phyloP scores from a whole-genome alignment of 1,284 basidiomycete species.

The Trichosporon coremiiforme region DNA sequence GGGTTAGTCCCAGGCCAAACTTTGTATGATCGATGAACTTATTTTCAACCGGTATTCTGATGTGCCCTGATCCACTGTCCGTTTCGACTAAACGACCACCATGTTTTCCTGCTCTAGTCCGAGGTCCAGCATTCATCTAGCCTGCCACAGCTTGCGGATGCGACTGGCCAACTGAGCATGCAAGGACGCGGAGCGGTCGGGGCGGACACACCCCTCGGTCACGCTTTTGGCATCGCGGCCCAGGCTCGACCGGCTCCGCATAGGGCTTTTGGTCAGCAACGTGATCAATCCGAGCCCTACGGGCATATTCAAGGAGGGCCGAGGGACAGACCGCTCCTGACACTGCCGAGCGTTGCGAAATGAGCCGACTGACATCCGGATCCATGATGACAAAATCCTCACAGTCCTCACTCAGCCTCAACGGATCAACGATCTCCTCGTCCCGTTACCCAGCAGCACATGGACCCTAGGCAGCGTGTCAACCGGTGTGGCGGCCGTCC shows the following conservation, averaged over 20 bases:
- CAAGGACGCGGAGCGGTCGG: too few relatives aligned
- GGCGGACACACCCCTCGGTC: not conserved
- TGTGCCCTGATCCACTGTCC: not conserved
- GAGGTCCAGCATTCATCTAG: not conserved
- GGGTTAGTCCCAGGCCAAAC: not conserved
- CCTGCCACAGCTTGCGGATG: not conserved
- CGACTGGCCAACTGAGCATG: not conserved
- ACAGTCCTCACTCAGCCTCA: not conserved
- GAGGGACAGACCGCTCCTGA: not conserved
- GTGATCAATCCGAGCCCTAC: not conserved
- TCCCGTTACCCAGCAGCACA: not conserved
- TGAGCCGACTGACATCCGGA: not conserved
- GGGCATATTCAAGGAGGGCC: not conserved
- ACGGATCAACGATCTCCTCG: constrained; percentile 6
- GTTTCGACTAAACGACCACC: not conserved
- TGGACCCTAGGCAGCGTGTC: not conserved
- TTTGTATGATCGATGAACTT: not conserved
- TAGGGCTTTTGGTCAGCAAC: too few relatives aligned
- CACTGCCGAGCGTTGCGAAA: not conserved
- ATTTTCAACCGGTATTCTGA: not conserved
- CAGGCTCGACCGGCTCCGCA: not conserved
- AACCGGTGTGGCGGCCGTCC: not conserved
- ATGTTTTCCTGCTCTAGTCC: not conserved
- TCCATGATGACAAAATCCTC: not conserved
- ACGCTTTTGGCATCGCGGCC: not conserved